Evolutionary conservation across 106 monocot species (phyloP).

Genomic region (Xerophyta viscosa): DNA sequence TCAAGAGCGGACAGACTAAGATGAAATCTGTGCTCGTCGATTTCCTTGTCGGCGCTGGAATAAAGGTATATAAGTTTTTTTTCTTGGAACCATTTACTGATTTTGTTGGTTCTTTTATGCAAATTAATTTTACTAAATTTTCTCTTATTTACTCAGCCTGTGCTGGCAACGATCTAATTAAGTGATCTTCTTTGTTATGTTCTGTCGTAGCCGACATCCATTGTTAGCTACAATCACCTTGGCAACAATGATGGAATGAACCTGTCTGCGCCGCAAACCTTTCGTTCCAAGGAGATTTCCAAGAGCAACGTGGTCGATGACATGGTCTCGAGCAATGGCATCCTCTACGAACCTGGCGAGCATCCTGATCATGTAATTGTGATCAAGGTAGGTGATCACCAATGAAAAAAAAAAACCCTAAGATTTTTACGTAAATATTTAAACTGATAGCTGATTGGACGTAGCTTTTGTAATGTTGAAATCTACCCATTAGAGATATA

Average conservation of each 20-base stretch:
- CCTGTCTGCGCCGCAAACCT: constrained; percentile 92
- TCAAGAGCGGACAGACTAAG: constrained; percentile 99
- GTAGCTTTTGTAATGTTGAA: too few relatives aligned
- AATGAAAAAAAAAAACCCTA: neutral
- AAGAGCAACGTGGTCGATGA: constrained; percentile 99
- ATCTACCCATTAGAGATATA: too few relatives aligned
- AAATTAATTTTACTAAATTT: too few relatives aligned
- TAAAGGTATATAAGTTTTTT: constrained; percentile 83
- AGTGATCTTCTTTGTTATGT: neutral
- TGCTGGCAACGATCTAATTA: too few relatives aligned
- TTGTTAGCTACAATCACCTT: constrained; percentile 98
- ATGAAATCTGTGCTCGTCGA: constrained; percentile 97
- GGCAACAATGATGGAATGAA: constrained; percentile 99
- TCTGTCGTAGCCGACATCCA: constrained; percentile 70
- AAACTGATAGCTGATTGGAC: too few relatives aligned
- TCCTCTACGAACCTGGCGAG: constrained; percentile 92
- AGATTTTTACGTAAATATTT: too few relatives aligned
- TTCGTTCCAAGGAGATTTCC: constrained; percentile 95
- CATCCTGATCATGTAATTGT: constrained; percentile 97
- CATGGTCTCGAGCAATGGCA: constrained; percentile 92
- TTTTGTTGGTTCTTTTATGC: too few relatives aligned
- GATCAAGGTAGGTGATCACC: constrained; percentile 56
- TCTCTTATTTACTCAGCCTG: too few relatives aligned
- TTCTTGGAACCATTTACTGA: too few relatives aligned
- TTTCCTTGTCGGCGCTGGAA: constrained; percentile 97